Conservation (phyloP, 345 rosid species). For the Populus tremula region DNA sequence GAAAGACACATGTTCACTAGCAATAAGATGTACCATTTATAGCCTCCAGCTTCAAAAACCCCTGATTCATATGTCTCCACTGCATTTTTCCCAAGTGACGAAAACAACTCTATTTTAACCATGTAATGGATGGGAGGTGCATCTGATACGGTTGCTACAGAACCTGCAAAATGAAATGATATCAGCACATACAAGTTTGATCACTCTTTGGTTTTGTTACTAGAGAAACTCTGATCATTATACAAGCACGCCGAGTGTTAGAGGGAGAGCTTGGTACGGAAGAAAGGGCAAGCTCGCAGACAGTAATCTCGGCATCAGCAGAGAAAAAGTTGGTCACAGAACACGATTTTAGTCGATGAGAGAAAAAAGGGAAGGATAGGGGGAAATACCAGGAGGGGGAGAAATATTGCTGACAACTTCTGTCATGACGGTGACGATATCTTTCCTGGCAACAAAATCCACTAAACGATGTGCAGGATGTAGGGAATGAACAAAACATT, state of each 20-base stretch:
- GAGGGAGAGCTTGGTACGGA: too few relatives aligned
- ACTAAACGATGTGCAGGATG: background rate
- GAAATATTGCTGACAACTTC: background rate
- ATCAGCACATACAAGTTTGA: background rate
- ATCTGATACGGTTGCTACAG: conserved; percentile 40
- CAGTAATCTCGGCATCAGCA: background rate
- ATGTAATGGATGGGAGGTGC: conserved; percentile 51
- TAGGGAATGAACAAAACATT: background rate
- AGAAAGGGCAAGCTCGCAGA: too few relatives aligned
- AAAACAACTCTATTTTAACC: conserved; percentile 47
- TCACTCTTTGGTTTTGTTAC: too few relatives aligned
- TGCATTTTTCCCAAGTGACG: conserved; percentile 39
- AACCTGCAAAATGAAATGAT: conserved; percentile 28
- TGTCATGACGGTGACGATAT: background rate
- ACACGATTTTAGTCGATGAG: background rate
- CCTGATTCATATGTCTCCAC: conserved; percentile 57
- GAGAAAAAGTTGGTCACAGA: background rate
- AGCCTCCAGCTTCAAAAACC: conserved; percentile 66
- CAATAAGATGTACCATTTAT: conserved; percentile 49
- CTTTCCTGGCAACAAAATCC: background rate
- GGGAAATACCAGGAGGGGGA: background rate
- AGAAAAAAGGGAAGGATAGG: background rate
- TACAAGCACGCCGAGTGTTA: too few relatives aligned
- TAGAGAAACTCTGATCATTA: too few relatives aligned
- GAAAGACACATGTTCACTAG: background rate